Conservation (phyloP, 352 stramenopile species). For the Globisporangium nunn region DNA sequence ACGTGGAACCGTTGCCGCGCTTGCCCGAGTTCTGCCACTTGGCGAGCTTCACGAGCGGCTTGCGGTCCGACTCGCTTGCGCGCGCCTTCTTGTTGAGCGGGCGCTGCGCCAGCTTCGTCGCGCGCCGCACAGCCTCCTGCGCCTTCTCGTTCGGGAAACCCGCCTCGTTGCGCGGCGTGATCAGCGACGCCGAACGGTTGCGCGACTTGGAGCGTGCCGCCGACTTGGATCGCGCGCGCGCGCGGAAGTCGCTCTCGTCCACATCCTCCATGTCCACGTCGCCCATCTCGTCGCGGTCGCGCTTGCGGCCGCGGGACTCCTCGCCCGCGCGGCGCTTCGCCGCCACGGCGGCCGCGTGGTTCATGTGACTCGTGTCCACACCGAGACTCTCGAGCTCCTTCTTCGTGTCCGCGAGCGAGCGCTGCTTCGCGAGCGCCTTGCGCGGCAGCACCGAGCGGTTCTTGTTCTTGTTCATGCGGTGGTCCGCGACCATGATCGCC, state of each 20-base stretch:
- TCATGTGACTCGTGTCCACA: slow-evolving; percentile 88
- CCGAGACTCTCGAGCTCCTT: slow-evolving; percentile 88
- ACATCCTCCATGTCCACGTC: slow-evolving; percentile 87
- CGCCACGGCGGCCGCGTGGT: slow-evolving; percentile 73
- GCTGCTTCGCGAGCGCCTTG: slow-evolving; percentile 75
- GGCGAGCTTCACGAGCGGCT: slow-evolving; percentile 74
- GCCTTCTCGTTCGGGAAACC: slow-evolving; percentile 54
- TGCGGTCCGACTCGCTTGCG: slow-evolving; percentile 75
- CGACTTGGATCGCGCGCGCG: slow-evolving; percentile 69
- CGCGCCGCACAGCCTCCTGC: slow-evolving; percentile 36
- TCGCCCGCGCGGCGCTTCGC: slow-evolving; percentile 61
- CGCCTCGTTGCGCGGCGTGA: slow-evolving; percentile 61
- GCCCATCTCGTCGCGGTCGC: slow-evolving; percentile 70
- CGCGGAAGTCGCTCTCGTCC: slow-evolving; percentile 66
- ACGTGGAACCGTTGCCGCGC: slow-evolving; percentile 65
- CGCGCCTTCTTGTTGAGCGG: slow-evolving; percentile 77
- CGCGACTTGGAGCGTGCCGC: slow-evolving; percentile 67
- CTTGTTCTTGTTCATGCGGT: slow-evolving; percentile 93
- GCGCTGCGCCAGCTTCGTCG: slow-evolving; percentile 55
- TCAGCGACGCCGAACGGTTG: slow-evolving; percentile 74
- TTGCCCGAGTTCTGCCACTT: slow-evolving; percentile 89
- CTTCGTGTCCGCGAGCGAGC: slow-evolving; percentile 79
- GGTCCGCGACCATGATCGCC: slow-evolving; percentile 72
- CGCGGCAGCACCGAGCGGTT: slow-evolving; percentile 89
- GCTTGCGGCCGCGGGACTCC: slow-evolving; percentile 80